Conservation (phyloP, 306 rosid species). For the Corylus americana region DNA sequence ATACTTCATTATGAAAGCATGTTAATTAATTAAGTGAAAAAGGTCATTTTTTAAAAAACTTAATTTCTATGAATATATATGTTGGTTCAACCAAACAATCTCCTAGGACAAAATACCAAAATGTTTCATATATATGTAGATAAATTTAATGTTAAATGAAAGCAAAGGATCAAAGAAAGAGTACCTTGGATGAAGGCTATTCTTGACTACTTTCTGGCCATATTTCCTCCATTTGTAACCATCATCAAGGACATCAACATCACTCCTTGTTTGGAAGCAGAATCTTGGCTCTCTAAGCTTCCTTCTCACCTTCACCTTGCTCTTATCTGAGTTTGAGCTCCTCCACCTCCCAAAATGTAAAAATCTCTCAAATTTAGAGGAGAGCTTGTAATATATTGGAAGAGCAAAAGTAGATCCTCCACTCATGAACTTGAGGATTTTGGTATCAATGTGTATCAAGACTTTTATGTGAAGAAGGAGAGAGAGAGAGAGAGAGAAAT, state of each 20-base stretch:
- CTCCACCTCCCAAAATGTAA: slow-evolving; percentile 69
- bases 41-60: too few relatives aligned
- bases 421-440: slow-evolving; percentile 40
- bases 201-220: slow-evolving; percentile 96
- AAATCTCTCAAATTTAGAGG: neutral
- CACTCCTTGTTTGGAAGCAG: slow-evolving; percentile 98
- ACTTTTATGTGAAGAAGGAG: slow-evolving; percentile 31
- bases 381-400: neutral
- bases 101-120: neutral
- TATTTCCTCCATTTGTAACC: slow-evolving; percentile 99
- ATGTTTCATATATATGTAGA: neutral
- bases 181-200: slow-evolving; percentile 98
- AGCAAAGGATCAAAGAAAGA: neutral
- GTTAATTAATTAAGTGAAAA: neutral
- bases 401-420: neutral
- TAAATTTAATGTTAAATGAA: neutral
- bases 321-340: slow-evolving; percentile 70
- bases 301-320: slow-evolving; percentile 90
- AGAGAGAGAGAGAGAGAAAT: slow-evolving; percentile 6
- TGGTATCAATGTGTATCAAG: slow-evolving; percentile 45
- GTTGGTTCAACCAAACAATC: too few relatives aligned
- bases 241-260: slow-evolving; percentile 99
- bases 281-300: slow-evolving; percentile 96
- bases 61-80: too few relatives aligned
- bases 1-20: neutral